Evolutionary conservation across 805 yeast species (phyloP), one percentile per base, ranked within the genome.

Genomic region (Dipodascus albidus): DNA sequence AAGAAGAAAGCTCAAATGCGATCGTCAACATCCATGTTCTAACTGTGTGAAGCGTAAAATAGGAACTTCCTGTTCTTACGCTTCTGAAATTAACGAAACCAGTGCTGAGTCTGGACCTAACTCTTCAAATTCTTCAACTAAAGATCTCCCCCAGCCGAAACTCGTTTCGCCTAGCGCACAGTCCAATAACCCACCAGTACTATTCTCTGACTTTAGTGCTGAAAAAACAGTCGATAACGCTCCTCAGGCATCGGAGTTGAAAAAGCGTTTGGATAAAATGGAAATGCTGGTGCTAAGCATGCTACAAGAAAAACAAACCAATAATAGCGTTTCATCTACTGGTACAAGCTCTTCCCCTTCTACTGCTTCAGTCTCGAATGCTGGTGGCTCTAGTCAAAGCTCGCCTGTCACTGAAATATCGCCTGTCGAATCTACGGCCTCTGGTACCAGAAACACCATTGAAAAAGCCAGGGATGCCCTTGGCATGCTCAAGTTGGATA

Each of bases 401-500:
- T 38, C 44, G 44, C 15, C 44, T 4, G 44, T 11, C n/a, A 52
- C 33, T 38, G 42, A 49, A 3, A 48, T 33, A 15, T 48, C 52
- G 2, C 52, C 52, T 2, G 41, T 52, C 20, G 50, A 52, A 47
- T 42, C 33, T 17, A 49, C 44, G 6, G 24, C 49, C 17, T 50
- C 54, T 3, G 31, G 47, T 27, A 56, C 52, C 3, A 61, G 51
- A 22, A 58, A 58, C 15, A 51, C 44, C 4, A 31, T 27, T 4
- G 58, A 51, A 1, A 41, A 49, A 20, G 57, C 66, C 20, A 56
- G 64, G 6, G 64, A 66, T 49, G 60, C 67, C 14, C 59, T 66
- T 23, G 70, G 70, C 2, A 59, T 66, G 65, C 59, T 66, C 56
- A 66, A 66, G 53, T 59, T 66, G n/a, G 68, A 67, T 27, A 55